A percentile compares a stretch with the other conserved stretches of the same genome.
phyloP scores from a whole-genome alignment of 805 yeast genomes.

The Yarrowia porcina region DNA sequence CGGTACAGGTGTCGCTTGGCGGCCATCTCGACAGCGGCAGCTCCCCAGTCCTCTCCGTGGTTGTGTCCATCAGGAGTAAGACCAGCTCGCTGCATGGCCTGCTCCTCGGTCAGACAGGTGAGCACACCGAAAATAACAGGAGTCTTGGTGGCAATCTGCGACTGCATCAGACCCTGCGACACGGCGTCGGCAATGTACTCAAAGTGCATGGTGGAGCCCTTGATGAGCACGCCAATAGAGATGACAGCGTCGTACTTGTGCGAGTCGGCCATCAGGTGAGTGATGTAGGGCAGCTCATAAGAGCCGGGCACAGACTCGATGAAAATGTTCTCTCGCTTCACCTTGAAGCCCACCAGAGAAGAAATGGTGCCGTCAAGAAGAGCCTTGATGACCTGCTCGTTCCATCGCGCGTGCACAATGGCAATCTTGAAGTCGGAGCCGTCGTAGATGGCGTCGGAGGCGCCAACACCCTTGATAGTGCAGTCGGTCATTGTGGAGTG shows the following conservation, averaged over 20 bases:
- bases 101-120: constrained; percentile 91
- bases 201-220: constrained; percentile 97
- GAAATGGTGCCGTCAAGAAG: constrained; percentile 73
- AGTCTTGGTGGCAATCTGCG: constrained; percentile 62
- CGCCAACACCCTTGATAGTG: constrained; percentile 74
- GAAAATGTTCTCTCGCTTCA: constrained; percentile 68
- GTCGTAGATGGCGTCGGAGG: constrained; percentile 63
- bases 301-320: constrained; percentile 92
- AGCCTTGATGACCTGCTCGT: constrained; percentile 67
- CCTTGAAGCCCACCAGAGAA: constrained; percentile 62
- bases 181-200: constrained; percentile 94
- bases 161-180: constrained; percentile 76
- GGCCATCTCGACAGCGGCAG: constrained; percentile 96
- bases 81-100: constrained; percentile 92
- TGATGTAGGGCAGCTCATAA: constrained; percentile 86
- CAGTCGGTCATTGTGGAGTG: constrained; percentile 2
- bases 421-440: constrained; percentile 64
- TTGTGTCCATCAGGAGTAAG: constrained; percentile 73
- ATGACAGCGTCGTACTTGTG: constrained; percentile 66
- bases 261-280: constrained; percentile 41
- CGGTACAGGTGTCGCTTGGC: constrained; percentile 31
- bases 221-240: constrained; percentile 91
- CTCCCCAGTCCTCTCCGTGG: constrained; percentile 99
- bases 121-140: constrained; percentile 93
- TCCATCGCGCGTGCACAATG: constrained; percentile 97